Base-by-base conservation (phyloP, 345 rosid genomes). In the Populus davidiana region DNA sequence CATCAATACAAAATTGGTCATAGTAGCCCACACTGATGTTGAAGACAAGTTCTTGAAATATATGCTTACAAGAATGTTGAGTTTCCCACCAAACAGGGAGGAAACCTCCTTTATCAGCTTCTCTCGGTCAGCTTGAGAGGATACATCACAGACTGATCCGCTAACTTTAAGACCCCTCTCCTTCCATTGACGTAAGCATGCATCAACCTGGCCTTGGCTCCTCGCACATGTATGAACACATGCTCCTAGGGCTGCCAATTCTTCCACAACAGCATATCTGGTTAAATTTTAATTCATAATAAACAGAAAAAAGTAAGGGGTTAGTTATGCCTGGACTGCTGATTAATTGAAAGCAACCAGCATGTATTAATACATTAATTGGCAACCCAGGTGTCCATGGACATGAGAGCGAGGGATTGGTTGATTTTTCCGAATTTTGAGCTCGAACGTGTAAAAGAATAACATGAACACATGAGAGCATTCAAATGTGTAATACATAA, bases 251-350 rank as follows among this genome's bases (percentile, higher is more conserved):
- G 20, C 18, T 65, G 69, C 69, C 69, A 65, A 5, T 31, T 65
- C 69, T 65, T 65, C 69, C 69, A 65, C 69, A 11, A 65, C 6
- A 65, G 69, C 69, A 31, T 65, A 31, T 18, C 69, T 65, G 69
- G 7, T 31, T 16, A 18, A 27, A 29, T 16, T 18, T 27, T 2
- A 6, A 6, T 66, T 20, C 25, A 20, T 20, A 6, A 35, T 66
- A 65, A 65, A 61, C 12, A 12, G 27, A 11, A 12, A 62, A 20
- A 20, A 62, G 16, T 11, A 23, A 2, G 25, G 23, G 14, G 29
- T 62, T 62, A 10, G 29, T 23, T 44, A 44, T 44, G 50, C 44
- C 2, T 44, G 50, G 17, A 13, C 50, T 44, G 14, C 4, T 44
- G 50, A 44, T 13, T 2, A 44, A 44, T 13, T 44, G 14, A 44